Base-by-base conservation (phyloP, 108 stramenopile species). In the Cyclotella choctawhatcheeana region DNA sequence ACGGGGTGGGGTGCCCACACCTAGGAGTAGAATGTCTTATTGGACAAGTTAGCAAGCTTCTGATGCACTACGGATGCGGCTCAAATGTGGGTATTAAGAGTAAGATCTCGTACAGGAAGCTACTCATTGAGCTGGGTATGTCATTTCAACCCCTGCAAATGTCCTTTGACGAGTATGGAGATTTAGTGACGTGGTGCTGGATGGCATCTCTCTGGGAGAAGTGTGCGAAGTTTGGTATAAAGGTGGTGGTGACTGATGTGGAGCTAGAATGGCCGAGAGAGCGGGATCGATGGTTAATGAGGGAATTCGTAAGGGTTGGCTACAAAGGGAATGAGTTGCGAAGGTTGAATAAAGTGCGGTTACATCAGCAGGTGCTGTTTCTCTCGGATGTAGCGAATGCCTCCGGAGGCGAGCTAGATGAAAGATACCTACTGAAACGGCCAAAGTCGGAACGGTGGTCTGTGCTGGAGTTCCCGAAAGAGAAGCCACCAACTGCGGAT, bases 241-340 rank as follows among this genome's bases (percentile, higher is more conserved):
- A 12, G 14, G 30, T 59, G 1, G 56, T 27, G 12, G 5, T 58
- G 7, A 1, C n/a, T 20, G 30, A 60, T 16, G 27, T 69, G 17
- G 33, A 43, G 21, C 56, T 20, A 14, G n/a, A n/a, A n/a, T n/a
- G n/a, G n/a, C 69, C 69, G 1, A 14, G 69, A 7, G 69, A 48
- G 50, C 22, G 58, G 16, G 69, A 70, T 35, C n/a, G 0, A 20
- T 70, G 56, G 58, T 17, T 70, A 3, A 69, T 69, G 68, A 8
- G 16, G 12, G 56, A 32, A 22, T 5, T 53, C 21, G 13, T 0
- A 14, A 5, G 22, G 1, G 3, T 35, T 14, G 66, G 52, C 2
- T 35, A 30, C 54, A 8, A 0, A 3, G 8, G 17, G n/a, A 24
- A 13, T 35, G 27, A 43, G 31, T 18, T 58, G 17, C 2, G 1